Evolutionary conservation across 192 early-diverging fungal species (phyloP), one percentile per base, ranked within the genome.

Genomic region (Chytriomyces sp.): DNA sequence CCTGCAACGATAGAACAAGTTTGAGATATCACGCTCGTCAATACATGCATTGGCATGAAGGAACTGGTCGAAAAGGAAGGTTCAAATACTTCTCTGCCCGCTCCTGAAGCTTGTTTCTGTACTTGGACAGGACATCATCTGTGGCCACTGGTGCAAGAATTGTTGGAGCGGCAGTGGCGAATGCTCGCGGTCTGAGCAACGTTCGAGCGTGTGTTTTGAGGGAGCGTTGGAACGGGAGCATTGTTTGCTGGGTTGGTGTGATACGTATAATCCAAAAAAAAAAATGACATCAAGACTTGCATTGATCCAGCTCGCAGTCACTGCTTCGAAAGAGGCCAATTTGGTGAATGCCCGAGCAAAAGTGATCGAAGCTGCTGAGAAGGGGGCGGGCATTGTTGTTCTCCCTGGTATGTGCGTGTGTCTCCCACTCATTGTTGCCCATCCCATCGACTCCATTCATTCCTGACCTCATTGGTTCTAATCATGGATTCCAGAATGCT

Each of bases 331-430:
- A 76, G 80, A 88, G 16, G 81, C 85, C 6, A 99, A 99, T 84
- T 86, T 99, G 35, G 77, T 76, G 28, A 85, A 88, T 65, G 96
- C 97, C 3, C 87, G 93, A 13, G 70, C 64, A 16, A 90, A 92
- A 73, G 94, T 99, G 26, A 84, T 97, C 23, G 90, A 95, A 68
- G 97, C 97, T 5, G 90, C 93, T 2, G 82, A 80, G 18, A 85
- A 91, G 1, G 96, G 96, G 6, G 94, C 94, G 57, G 88, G 93
- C 50, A 83, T 97, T n/a, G 93, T 99, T 44, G 94, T 97, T 4
- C 86, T 99, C 16, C 97, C 96, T 48, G 93, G 85, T 85, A n/a
- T 20, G n/a, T n/a, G n/a, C n/a, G n/a, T n/a, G 73, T 45, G 10
- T n/a, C n/a, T n/a, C n/a, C n/a, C n/a, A n/a, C n/a, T n/a, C n/a